phyloP scores from a whole-genome alignment of 1,284 basidiomycete genomes.

The Heterobasidion parviporum region DNA sequence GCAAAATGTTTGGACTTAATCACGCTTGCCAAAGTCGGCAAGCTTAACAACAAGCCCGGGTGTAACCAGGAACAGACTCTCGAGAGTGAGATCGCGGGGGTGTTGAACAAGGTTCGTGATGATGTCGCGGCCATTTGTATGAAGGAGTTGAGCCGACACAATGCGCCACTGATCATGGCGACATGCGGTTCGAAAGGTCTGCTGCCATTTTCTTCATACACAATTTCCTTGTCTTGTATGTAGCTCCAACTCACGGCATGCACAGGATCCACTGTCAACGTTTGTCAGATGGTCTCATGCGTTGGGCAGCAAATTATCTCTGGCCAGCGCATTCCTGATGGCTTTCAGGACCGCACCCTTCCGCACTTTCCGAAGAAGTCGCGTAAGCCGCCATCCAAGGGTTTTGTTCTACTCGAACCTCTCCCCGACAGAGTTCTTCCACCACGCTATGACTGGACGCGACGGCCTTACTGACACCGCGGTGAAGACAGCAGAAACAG shows the following conservation, averaged over 20 bases:
- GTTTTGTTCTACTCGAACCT: conserved; percentile 96
- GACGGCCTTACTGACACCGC: conserved; percentile 99
- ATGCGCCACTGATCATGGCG: conserved; percentile 98
- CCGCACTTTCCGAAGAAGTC: conserved; percentile 99
- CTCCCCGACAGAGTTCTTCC: conserved; percentile 94
- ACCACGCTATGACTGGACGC: conserved; percentile 98
- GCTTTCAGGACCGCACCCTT: conserved; percentile 97
- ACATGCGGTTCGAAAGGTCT: conserved; percentile 97
- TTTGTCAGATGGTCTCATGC: conserved; percentile 99
- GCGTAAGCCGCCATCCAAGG: conserved; percentile 94
- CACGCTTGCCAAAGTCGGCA: conserved; percentile 82
- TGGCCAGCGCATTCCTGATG: conserved; percentile 96
- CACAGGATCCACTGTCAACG: conserved; percentile 95
- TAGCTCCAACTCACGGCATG: not conserved
- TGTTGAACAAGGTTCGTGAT: conserved; percentile 91
- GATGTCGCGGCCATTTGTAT: conserved; percentile 97
- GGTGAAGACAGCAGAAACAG: conserved; percentile 98
- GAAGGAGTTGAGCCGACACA: conserved; percentile 93
- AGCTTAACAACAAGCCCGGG: conserved; percentile 93
- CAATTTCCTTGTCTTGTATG: not conserved
- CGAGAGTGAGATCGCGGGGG: conserved; percentile 90
- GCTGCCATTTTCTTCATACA: conserved; percentile 3
- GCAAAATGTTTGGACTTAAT: conserved; percentile 85
- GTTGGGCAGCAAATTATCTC: conserved; percentile 99
- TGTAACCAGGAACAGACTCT: conserved; percentile 97